Evolutionary conservation across 257 asterid species (phyloP).

Genomic region (Lantana camara): DNA sequence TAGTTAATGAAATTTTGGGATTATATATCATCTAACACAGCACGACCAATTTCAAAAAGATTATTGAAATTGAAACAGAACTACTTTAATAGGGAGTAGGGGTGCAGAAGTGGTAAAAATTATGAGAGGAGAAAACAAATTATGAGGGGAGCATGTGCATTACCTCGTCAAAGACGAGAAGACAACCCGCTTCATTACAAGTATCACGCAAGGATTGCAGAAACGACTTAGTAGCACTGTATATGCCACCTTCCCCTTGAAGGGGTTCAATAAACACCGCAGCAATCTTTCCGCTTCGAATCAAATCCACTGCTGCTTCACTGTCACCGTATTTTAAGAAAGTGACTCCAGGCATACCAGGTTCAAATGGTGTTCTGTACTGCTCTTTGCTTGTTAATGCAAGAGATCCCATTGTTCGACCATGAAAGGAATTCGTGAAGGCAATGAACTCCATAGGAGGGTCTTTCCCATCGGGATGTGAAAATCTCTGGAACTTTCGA

Average conservation of each 20-base stretch:
- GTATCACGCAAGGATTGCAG: conserved; percentile 69
- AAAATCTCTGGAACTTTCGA: conserved; percentile 68
- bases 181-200: conserved; percentile 73
- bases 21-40: too few species aligned
- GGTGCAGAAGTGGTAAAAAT: too few species aligned
- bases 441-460: conserved; percentile 79
- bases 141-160: background rate
- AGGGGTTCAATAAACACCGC: conserved; percentile 96
- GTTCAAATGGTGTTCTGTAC: conserved; percentile 83
- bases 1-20: too few species aligned
- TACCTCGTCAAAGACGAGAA: conserved; percentile 97
- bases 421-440: conserved; percentile 84
- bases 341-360: conserved; percentile 95
- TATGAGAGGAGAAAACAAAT: too few species aligned
- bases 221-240: conserved; percentile 74
- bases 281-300: conserved; percentile 72
- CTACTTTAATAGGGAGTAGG: too few species aligned
- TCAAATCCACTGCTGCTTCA: conserved; percentile 63
- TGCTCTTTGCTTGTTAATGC: conserved; percentile 91
- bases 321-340: conserved; percentile 76
- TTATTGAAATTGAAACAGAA: too few species aligned
- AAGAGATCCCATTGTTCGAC: conserved; percentile 93
- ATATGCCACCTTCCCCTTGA: conserved; percentile 99
- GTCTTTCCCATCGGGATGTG: conserved; percentile 50
- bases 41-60: too few species aligned